Evolutionary conservation across 2,329 filamentous ascomycete genomes (phyloP), one percentile per base, ranked within the genome.

Genomic region (Taxawa tesnikishii): DNA sequence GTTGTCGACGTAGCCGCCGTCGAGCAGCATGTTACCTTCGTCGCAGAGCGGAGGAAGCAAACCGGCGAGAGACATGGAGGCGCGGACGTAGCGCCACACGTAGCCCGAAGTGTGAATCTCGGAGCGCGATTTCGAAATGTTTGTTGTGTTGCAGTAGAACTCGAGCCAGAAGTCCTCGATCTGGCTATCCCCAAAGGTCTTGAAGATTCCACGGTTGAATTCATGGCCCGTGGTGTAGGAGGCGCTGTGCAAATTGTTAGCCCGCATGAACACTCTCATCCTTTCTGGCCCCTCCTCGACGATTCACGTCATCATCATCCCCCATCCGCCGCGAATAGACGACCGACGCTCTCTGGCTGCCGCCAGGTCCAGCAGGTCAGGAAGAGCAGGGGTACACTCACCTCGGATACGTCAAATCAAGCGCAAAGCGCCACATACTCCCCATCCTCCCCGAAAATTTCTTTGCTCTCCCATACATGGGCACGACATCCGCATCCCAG

Each of bases 91-190:
- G 26, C 92, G 75, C 90, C 90, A 98, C 0, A 90, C 88, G 49
- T 98, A 98, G 10, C 90, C 90, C 38, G 82, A 90, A 0, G 85
- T 94, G 57, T 98, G 90, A 43, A 92, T 87, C 53, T 98, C 90
- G 3, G 75, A 75, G 13, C 88, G 73, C 39, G 82, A 90, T 56
- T 93, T 92, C 62, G 82, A 92, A 59, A 98, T 96, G 56, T 96
- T 98, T 23, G 92, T 98, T 1, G 90, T 96, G 59, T 98, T 98
- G 69, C 92, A 98, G 61, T 98, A 98, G 54, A 84, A 98, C 45
- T 94, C 85, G 8, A 98, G 71, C 90, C 90, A 98, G 50, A 96
- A 98, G 55, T 98, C 90, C 58, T 98, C 90, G 36, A 98, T 96
- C 52, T 96, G 90, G 7, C 83, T 83, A 48, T 94, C 84, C 10